Evolutionary conservation across 176 grass and related monocot genomes (phyloP).

Genomic region (Triticum urartu): DNA sequence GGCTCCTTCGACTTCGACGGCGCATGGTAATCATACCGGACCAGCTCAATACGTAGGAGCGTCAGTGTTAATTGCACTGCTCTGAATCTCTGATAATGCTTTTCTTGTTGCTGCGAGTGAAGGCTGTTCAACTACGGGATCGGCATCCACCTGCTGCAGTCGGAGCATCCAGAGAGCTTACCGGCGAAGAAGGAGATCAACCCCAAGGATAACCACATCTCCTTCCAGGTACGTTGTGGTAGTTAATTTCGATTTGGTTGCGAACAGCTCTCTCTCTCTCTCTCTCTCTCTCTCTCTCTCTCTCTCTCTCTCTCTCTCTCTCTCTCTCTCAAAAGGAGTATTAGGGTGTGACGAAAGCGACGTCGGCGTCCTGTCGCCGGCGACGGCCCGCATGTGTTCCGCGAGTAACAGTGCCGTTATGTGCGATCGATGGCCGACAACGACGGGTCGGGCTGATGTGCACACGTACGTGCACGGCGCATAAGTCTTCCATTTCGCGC

Average conservation of each 20-base stretch:
- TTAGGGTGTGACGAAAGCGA: no score
- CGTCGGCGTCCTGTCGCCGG: neutral
- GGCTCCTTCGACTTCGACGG: slow-evolving; percentile 77
- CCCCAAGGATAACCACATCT: slow-evolving; percentile 95
- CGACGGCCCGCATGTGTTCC: neutral
- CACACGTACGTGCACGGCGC: neutral
- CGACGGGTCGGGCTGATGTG: neutral
- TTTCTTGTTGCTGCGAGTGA: neutral
- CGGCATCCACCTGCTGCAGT: slow-evolving; percentile 80
- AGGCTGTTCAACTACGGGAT: slow-evolving; percentile 95
- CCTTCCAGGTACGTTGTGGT: slow-evolving; percentile 60
- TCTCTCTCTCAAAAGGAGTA: no score
- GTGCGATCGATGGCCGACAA: neutral
- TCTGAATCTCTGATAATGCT: neutral
- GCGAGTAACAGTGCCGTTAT: neutral
- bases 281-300: no score
- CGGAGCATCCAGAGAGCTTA: slow-evolving; percentile 48
- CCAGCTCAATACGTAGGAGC: neutral
- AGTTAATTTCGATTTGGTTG: neutral
- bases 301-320: no score
- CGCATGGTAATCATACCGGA: slow-evolving; percentile 45
- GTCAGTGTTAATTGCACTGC: neutral
- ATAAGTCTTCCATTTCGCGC: no score
- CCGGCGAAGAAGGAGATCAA: slow-evolving; percentile 77
- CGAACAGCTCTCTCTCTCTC: neutral